phyloP scores from a whole-genome alignment of 768 basidiomycete genomes.

The Mycena capillaripes region DNA sequence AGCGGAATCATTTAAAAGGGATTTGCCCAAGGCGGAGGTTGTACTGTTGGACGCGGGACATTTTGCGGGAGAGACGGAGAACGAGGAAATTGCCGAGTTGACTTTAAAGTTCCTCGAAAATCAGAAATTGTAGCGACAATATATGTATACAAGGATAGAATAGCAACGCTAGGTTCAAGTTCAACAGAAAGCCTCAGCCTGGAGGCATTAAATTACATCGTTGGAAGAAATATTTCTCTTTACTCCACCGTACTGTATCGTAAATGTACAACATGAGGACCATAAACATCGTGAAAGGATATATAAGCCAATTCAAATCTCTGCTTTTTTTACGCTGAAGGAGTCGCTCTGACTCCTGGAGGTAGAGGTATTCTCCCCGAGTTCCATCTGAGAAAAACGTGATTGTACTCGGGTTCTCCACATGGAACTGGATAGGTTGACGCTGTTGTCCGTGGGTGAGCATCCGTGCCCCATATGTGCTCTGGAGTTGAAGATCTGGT shows the following conservation, averaged over 20 bases:
- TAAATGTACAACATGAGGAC: too few relatives aligned
- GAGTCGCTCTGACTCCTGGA: too few relatives aligned
- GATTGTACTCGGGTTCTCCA: background rate
- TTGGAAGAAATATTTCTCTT: too few relatives aligned
- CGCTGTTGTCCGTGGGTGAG: background rate
- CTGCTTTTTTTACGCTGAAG: too few relatives aligned
- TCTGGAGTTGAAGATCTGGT: conserved; percentile 18
- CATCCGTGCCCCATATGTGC: conserved; percentile 16
- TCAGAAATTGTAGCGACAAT: background rate
- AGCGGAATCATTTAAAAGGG: conserved; percentile 57
- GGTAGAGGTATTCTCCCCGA: background rate
- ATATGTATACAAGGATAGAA: too few relatives aligned
- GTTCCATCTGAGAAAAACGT: background rate
- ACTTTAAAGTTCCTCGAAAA: conserved; percentile 10
- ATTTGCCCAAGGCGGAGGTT: conserved; percentile 52
- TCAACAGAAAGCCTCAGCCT: too few relatives aligned
- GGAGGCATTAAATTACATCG: too few relatives aligned
- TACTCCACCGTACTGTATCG: too few relatives aligned
- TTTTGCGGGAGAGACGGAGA: conserved; percentile 58
- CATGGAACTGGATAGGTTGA: background rate
- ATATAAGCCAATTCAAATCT: too few relatives aligned
- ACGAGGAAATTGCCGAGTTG: conserved; percentile 32
- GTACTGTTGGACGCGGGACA: conserved; percentile 59
- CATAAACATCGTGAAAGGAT: too few relatives aligned
- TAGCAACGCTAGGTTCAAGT: too few relatives aligned